These are phyloP conservation scores for Fibroporia radiculosa DNA, from an alignment of 768 basidiomycete genomes.

Conservation along the genomic window DNA sequence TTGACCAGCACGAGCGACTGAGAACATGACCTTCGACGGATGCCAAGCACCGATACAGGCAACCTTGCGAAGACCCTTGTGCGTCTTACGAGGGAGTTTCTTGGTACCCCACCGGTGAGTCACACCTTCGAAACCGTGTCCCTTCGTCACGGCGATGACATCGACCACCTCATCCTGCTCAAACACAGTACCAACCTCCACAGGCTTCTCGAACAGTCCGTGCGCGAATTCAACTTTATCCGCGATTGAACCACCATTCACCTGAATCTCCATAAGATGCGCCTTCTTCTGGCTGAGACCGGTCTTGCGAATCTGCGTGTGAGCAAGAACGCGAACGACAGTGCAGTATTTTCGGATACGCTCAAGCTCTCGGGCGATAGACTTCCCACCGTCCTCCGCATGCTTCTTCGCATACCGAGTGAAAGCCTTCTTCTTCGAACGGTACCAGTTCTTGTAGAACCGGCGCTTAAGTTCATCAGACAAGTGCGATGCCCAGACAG, in stretches of 20 bases:
- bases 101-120: conserved; percentile 99
- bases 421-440: conserved; percentile 99
- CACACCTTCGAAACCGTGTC: conserved; percentile 99
- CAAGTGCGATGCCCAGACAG: conserved; percentile 97
- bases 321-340: conserved; percentile 97
- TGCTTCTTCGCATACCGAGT: conserved; percentile 99
- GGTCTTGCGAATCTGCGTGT: conserved; percentile 98
- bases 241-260: conserved; percentile 91
- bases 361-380: conserved; percentile 91
- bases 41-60: conserved; percentile 99
- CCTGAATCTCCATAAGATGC: conserved; percentile 99
- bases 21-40: conserved; percentile 99
- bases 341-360: conserved; percentile 99
- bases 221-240: conserved; percentile 98
- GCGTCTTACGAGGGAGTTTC: conserved; percentile 97
- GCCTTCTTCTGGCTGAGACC: conserved; percentile 99
- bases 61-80: conserved; percentile 99
- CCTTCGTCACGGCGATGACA: conserved; percentile 97
- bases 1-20: conserved; percentile 99
- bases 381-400: conserved; percentile 90
- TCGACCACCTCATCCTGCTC: conserved; percentile 97
- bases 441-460: conserved; percentile 99
- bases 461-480: conserved; percentile 97
- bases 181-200: conserved; percentile 80
- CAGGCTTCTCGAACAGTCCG: conserved; percentile 92